Base-by-base conservation (phyloP, 345 rosid genomes). In the Eucalyptus virginea region DNA sequence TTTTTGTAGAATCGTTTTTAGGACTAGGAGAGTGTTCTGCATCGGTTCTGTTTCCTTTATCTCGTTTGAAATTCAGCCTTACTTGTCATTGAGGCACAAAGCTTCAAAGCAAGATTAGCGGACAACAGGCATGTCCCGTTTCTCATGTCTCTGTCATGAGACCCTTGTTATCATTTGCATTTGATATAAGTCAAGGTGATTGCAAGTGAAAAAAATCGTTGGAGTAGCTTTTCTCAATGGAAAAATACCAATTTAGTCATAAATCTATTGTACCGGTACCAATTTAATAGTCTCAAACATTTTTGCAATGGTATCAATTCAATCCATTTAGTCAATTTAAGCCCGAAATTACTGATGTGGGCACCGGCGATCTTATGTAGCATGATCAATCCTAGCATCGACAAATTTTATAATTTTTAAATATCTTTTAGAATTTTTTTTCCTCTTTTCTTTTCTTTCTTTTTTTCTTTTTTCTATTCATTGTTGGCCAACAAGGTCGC, bases 41-140 rank as follows among this genome's bases (percentile, higher is more conserved):
- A 65, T 65, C 37, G 77, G 77, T 65, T 65, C 77, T 65, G 77
- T 65, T n/a, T 37, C 26, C 45, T 37, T 34, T 11, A 11, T 37
- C 28, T 37, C 47, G 62, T 91, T 91, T 52, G 58, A 88, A 94
- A 91, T 90, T 91, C 87, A 34, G 88, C 52, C 40, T 90, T 88
- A 34, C 89, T 88, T 97, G 47, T 93, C 98, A 42, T 89, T 96
- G 90, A 56, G 89, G 48, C 86, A 65, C 37, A 51, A 65, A 14
- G 87, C 90, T 17, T 37, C 62, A 37, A 32, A 80, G 72, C 56
- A 49, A 37, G 83, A 24, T 37, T 11, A 24, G 14, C 28, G 83
- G 83, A 6, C 42, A 10, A 77, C 24, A 37, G 45, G 83, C 45
- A 37, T 77, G 83, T 37, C 83, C 24, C 26, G 83, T 77, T 77